Evolutionary conservation across 2,329 filamentous ascomycete species (phyloP).

Genomic region (Coniochaeta hoffmannii): DNA sequence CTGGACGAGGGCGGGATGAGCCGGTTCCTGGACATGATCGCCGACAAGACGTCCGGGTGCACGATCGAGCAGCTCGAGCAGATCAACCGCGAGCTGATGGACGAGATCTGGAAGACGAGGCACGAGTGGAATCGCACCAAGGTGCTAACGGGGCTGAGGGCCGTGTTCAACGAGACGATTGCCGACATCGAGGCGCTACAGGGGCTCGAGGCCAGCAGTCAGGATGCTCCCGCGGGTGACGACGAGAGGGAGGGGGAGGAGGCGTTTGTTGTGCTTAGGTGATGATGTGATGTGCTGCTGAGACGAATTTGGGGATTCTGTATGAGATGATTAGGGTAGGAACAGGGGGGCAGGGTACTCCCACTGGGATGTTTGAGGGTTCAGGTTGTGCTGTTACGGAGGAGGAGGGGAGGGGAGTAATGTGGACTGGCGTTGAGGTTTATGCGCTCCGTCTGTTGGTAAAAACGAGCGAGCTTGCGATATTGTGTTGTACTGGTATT

Average conservation of each 20-base stretch:
- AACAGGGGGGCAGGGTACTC: too few relatives aligned
- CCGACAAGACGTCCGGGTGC: slow-evolving; percentile 63
- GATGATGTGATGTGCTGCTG: not conserved
- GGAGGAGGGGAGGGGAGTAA: not conserved
- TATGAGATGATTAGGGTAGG: too few relatives aligned
- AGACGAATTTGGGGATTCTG: too few relatives aligned
- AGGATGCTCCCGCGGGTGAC: slow-evolving; percentile 1
- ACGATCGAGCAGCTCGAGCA: slow-evolving; percentile 94
- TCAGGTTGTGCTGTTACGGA: too few relatives aligned
- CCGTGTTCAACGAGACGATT: slow-evolving; percentile 65
- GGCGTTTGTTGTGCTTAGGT: not conserved
- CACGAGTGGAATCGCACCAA: slow-evolving; percentile 76
- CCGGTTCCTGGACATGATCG: slow-evolving; percentile 55
- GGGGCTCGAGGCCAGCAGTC: slow-evolving; percentile 15
- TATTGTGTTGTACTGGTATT: not conserved
- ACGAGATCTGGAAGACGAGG: slow-evolving; percentile 73
- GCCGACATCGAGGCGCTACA: slow-evolving; percentile 18
- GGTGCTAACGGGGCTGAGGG: slow-evolving; percentile 49
- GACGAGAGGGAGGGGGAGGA: not conserved
- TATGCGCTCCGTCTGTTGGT: not conserved
- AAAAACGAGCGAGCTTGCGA: not conserved
- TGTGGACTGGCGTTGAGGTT: not conserved
- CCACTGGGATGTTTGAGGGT: too few relatives aligned
- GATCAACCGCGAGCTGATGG: slow-evolving; percentile 85
- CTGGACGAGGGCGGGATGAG: slow-evolving; percentile 42